Conservation (phyloP, 139 green algal genomes). For the Parachlorella kessleri region DNA sequence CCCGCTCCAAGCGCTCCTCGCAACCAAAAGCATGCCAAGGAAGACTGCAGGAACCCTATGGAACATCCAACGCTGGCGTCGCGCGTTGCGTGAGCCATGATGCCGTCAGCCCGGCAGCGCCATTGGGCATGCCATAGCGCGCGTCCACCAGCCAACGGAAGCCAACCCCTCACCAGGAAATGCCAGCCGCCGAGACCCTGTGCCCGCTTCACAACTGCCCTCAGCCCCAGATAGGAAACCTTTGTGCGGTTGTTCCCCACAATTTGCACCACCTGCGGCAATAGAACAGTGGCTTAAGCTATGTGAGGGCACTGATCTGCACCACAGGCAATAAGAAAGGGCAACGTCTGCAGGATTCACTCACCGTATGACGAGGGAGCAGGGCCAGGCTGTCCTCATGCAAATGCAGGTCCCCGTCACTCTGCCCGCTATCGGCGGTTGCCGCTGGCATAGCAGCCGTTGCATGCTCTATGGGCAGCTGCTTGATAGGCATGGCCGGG, state of each 20-base stretch:
- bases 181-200: conserved; percentile 82
- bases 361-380: conserved; percentile 6
- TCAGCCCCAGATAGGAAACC: conserved; percentile 39
- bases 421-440: background rate
- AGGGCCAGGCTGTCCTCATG: conserved; percentile 11
- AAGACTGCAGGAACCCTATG: background rate
- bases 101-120: background rate
- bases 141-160: background rate
- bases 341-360: background rate
- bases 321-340: background rate
- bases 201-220: conserved; percentile 61
- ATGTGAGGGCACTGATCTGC: background rate
- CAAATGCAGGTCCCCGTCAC: too few relatives aligned
- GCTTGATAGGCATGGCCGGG: too few relatives aligned
- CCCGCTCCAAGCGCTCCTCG: background rate
- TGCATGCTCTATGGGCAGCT: too few relatives aligned
- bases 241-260: conserved; percentile 64
- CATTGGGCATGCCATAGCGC: background rate
- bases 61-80: background rate
- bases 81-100: background rate
- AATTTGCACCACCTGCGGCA: conserved; percentile 39
- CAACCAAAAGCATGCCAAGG: background rate
- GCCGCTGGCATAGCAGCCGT: too few relatives aligned
- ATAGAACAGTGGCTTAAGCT: background rate
- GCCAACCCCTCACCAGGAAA: conserved; percentile 47